Conservation (phyloP, 2,329 filamentous ascomycete species). For the Ophiostoma sp. region DNA sequence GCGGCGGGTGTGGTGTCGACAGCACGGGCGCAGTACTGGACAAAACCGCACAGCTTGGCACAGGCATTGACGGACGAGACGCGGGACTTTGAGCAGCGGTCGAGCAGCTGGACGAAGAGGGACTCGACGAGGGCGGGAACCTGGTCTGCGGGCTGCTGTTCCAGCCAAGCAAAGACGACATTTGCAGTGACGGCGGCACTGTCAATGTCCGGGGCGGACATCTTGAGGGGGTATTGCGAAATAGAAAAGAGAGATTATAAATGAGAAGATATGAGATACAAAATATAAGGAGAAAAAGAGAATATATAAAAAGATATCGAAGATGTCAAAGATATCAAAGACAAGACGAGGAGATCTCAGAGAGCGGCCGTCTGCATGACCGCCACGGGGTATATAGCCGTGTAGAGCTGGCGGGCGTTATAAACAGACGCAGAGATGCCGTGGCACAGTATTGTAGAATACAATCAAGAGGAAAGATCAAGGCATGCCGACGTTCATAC, state of each 20-base stretch:
- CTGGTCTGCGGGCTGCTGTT: slow-evolving; percentile 25
- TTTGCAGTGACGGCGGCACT: slow-evolving; percentile 30
- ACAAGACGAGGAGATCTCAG: slow-evolving; percentile 7
- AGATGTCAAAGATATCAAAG: neutral
- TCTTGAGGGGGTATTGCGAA: neutral
- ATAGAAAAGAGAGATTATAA: neutral
- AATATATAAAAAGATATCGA: too few relatives aligned
- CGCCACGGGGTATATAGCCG: slow-evolving; percentile 15
- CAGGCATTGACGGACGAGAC: slow-evolving; percentile 54
- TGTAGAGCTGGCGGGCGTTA: neutral
- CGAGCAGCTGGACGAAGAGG: slow-evolving; percentile 46
- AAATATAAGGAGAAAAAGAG: too few relatives aligned
- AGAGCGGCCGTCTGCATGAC: neutral
- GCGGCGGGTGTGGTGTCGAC: slow-evolving; percentile 36
- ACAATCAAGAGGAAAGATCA: neutral
- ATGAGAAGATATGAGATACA: neutral
- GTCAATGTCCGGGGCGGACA: slow-evolving; percentile 27
- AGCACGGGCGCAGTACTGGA: slow-evolving; percentile 55
- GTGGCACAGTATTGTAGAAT: neutral
- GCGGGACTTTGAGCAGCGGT: slow-evolving; percentile 48
- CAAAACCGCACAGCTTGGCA: slow-evolving; percentile 56
- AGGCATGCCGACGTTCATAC: neutral
- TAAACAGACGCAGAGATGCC: neutral
- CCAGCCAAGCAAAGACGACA: slow-evolving; percentile 30
- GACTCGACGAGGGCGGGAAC: slow-evolving; percentile 19